Percentiles rank a stretch among this genome's conserved stretches.
Evolutionary conservation across 768 basidiomycete genomes (phyloP).

Genomic region (Russula ochroleuca): DNA sequence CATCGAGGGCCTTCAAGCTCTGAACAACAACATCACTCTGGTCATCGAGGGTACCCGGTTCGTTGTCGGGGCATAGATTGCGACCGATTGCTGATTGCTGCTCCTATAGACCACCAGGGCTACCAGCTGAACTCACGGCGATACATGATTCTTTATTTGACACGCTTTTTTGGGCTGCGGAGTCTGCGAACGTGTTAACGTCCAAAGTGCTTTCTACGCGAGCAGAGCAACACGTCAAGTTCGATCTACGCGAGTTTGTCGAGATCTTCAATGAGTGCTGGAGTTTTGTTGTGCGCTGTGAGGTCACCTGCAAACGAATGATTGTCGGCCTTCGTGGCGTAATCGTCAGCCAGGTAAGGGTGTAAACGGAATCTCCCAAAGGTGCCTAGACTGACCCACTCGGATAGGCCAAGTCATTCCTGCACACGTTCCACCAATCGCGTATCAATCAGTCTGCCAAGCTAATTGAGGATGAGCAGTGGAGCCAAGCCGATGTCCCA

Average conservation of each 20-base stretch:
- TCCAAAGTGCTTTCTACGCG: conserved; percentile 76
- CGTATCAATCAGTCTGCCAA: conserved; percentile 78
- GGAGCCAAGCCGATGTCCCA: conserved; percentile 78
- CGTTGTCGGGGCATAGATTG: too few relatives aligned
- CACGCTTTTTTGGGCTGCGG: conserved; percentile 72
- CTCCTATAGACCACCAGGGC: conserved; percentile 37
- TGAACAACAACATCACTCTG: too few relatives aligned
- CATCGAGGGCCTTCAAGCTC: too few relatives aligned
- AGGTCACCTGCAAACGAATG: conserved; percentile 83
- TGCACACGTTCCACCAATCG: conserved; percentile 80
- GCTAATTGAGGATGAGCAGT: conserved; percentile 92
- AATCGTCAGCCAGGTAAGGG: conserved; percentile 68
- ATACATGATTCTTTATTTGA: conserved; percentile 68
- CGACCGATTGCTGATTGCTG: background rate
- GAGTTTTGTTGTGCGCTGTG: conserved; percentile 85
- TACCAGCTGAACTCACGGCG: conserved; percentile 42
- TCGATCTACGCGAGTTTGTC: conserved; percentile 72
- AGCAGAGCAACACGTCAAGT: conserved; percentile 70
- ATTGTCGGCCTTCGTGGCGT: conserved; percentile 88
- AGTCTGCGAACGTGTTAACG: conserved; percentile 77
- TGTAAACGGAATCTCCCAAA: background rate
- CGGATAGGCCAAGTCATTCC: conserved; percentile 77
- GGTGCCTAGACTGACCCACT: background rate
- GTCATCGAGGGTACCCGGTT: too few relatives aligned
- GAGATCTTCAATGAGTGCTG: too few relatives aligned